Evolutionary conservation across 495 filamentous ascomycete genomes (phyloP).

Genomic region (Daldinia grandis): DNA sequence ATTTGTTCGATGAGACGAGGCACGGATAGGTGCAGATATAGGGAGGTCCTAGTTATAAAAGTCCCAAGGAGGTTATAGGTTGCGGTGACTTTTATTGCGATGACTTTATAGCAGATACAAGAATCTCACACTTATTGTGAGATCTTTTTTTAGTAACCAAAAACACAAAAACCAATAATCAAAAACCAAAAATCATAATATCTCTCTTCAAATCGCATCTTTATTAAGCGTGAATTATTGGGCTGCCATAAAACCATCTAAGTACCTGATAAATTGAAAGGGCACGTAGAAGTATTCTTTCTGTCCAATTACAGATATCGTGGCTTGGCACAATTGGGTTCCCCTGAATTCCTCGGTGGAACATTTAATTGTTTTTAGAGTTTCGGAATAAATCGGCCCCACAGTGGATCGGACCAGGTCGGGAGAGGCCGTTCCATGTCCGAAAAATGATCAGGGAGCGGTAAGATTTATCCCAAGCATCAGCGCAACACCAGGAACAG

Average conservation of each 20-base stretch:
- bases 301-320: background rate
- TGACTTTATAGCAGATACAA: background rate
- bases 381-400: conserved; percentile 39
- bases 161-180: background rate
- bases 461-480: conserved; percentile 1
- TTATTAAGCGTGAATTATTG: background rate
- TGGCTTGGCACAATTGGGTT: background rate
- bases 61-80: background rate
- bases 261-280: background rate
- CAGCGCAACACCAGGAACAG: background rate
- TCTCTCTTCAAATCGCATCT: background rate
- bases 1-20: background rate
- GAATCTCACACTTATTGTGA: background rate
- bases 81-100: background rate
- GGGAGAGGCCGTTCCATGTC: conserved; percentile 21
- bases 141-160: background rate
- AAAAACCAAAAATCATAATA: background rate
- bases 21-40: background rate
- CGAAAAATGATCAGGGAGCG: conserved; percentile 16
- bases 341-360: background rate
- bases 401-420: conserved; percentile 11
- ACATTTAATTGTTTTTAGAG: conserved; percentile 3
- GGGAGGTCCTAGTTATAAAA: no score
- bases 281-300: background rate
- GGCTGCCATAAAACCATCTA: background rate